Evolutionary conservation across 1,284 basidiomycete species (phyloP).

Genomic region (Ganoderma resinaceum): DNA sequence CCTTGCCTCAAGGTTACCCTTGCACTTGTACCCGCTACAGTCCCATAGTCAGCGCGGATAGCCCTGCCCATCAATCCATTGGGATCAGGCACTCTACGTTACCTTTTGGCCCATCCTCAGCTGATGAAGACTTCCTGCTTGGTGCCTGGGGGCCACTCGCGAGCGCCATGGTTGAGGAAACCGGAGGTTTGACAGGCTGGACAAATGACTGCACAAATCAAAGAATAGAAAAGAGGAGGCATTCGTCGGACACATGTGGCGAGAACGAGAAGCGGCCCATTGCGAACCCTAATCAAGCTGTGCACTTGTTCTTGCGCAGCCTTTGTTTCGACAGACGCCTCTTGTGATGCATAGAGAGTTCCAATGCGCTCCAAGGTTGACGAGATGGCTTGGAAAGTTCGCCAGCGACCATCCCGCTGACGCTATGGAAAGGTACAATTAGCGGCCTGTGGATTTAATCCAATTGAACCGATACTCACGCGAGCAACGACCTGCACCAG

Average conservation of each 20-base stretch:
- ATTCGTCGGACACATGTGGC: slow-evolving; percentile 52
- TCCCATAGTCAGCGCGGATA: slow-evolving; percentile 8
- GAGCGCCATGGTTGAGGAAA: neutral
- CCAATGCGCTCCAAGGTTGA: slow-evolving; percentile 49
- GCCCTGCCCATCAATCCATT: slow-evolving; percentile 8
- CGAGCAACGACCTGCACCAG: slow-evolving; percentile 49
- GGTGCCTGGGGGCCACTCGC: neutral
- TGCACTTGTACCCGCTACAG: slow-evolving; percentile 13
- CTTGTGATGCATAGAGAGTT: slow-evolving; percentile 41
- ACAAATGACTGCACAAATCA: slow-evolving; percentile 54
- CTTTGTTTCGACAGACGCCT: slow-evolving; percentile 26
- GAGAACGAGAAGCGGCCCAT: slow-evolving; percentile 54
- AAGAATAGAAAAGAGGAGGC: slow-evolving; percentile 48
- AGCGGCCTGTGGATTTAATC: slow-evolving; percentile 20
- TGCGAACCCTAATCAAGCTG: slow-evolving; percentile 72
- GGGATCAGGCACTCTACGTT: slow-evolving; percentile 17
- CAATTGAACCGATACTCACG: slow-evolving; percentile 44
- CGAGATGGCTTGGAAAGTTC: slow-evolving; percentile 50
- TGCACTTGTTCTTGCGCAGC: slow-evolving; percentile 48
- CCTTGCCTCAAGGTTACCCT: neutral
- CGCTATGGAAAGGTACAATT: slow-evolving; percentile 45
- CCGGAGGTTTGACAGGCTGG: slow-evolving; percentile 31
- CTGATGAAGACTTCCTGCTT: slow-evolving; percentile 17
- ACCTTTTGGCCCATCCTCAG: slow-evolving; percentile 24
- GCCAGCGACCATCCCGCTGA: slow-evolving; percentile 52